Evolutionary conservation across 2,329 filamentous ascomycete species (phyloP).

Genomic region (Fusarium dlaminii): DNA sequence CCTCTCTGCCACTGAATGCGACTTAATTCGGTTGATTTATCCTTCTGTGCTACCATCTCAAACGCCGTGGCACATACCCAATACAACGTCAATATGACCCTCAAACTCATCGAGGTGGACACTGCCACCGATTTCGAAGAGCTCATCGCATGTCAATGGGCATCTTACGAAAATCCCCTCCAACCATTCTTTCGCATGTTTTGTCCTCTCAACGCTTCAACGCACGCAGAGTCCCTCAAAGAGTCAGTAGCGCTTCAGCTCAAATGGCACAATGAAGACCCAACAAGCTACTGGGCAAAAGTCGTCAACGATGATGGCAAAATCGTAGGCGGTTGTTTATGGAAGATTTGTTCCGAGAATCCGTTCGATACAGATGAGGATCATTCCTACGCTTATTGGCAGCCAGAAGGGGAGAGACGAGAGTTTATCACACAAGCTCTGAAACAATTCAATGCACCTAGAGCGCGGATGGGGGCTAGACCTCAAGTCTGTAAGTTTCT

Average conservation of each 20-base stretch:
- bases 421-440: conserved; percentile 31
- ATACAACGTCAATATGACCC: conserved; percentile 11
- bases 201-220: conserved; percentile 19
- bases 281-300: conserved; percentile 30
- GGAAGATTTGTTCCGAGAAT: conserved; percentile 26
- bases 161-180: conserved; percentile 21
- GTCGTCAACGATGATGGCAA: conserved; percentile 26
- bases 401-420: conserved; percentile 30
- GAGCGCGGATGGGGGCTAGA: conserved; percentile 26
- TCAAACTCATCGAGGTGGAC: conserved; percentile 30
- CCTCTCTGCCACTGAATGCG: background rate
- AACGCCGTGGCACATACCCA: background rate
- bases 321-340: conserved; percentile 35
- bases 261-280: conserved; percentile 24
- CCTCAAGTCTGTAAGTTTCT: conserved; percentile 34
- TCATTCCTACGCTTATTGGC: conserved; percentile 26
- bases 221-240: conserved; percentile 15
- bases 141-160: conserved; percentile 34
- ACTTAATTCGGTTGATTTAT: background rate
- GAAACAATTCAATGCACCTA: conserved; percentile 29
- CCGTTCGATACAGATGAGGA: conserved; percentile 19
- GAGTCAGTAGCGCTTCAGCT: conserved; percentile 5
- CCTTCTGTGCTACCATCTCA: background rate
- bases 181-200: conserved; percentile 37
- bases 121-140: conserved; percentile 25